Evolutionary conservation across 83 land plant genomes (phyloP), one percentile per base, ranked within the genome.

Genomic region (Isoetes engelmannii): DNA sequence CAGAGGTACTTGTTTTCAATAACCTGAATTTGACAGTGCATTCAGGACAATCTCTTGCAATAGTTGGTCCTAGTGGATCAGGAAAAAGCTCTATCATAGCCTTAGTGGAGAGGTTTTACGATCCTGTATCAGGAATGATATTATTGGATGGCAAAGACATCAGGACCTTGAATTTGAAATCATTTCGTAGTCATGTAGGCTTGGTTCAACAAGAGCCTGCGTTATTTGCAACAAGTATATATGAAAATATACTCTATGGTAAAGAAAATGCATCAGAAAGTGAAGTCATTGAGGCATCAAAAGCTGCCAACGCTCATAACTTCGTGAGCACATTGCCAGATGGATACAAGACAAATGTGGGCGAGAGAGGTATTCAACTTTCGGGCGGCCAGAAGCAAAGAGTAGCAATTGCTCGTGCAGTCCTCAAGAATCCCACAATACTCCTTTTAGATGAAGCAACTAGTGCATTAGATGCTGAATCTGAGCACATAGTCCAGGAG

Each of bases 121-220:
- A 88, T 69, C 92, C 92, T 6, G 69, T 65, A 0, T 75, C 79
- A 10, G 92, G 92, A 21, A 83, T 81, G 66, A 86, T 88, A 66
- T 68, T 77, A 76, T 81, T 88, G 17, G 92, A 88, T 63, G 89
- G 92, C 7, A 88, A 81, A 59, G 92, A 88, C 72, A 83, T 88
- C 50, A 65, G 82, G 45, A 65, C 82, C 13, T 28, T 88, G 45
- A 77, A 88, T 66, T 75, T 88, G 67, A 83, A 86, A 57, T 85
- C 89, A 4, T 72, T 88, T 6, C 73, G 89, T 50, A 76, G 70
- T 5, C 82, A 88, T 67, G 85, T 88, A 42, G 92, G 89, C 3
- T 71, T 88, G 50, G 92, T 88, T 47, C 89, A 85, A 45, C 92
- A 88, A 71, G 92, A 88, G 75, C 92, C 92, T 13, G 83, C 77